Percentiles rank a stretch among this genome's conserved stretches.
phyloP scores from a whole-genome alignment of 225 moss, liverwort and hornwort genomes.

The Rhytidiadelphus loreus region DNA sequence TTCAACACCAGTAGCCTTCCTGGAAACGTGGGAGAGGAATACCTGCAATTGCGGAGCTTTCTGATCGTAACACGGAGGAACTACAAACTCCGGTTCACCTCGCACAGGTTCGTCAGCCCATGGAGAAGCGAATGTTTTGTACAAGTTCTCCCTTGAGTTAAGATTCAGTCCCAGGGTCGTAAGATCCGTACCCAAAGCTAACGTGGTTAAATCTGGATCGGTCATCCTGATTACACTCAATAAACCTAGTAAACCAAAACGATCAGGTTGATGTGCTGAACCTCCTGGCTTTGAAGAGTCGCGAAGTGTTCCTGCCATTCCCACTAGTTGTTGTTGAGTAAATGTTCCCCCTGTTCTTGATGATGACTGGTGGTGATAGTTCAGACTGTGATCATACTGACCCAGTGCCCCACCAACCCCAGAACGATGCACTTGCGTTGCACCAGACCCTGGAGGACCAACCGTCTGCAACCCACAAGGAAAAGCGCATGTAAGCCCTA shows the following conservation, averaged over 20 bases:
- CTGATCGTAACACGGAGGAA: constrained; percentile 84
- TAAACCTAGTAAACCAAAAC: constrained; percentile 90
- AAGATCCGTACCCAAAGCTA: constrained; percentile 97
- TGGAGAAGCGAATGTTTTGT: constrained; percentile 98
- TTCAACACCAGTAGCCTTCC: background rate
- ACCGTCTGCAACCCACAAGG: constrained; percentile 3
- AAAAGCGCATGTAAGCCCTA: too few relatives aligned
- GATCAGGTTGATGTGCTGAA: constrained; percentile 57
- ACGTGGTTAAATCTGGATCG: constrained; percentile 87
- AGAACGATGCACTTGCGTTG: constrained; percentile 68
- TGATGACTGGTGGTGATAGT: constrained; percentile 72
- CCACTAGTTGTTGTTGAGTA: constrained; percentile 40
- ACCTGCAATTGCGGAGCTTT: constrained; percentile 96
- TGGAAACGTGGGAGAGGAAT: background rate
- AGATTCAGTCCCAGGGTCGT: constrained; percentile 95
- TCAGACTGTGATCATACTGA: constrained; percentile 73
- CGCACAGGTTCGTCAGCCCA: constrained; percentile 97
- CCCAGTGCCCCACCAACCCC: constrained; percentile 47
- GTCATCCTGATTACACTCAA: constrained; percentile 98
- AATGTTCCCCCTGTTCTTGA: constrained; percentile 52
- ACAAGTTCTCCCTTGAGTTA: constrained; percentile 98
- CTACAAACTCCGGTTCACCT: constrained; percentile 90
- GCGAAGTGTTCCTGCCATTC: constrained; percentile 61
- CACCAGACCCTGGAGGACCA: constrained; percentile 47
- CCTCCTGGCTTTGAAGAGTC: constrained; percentile 58